These are phyloP conservation scores for Lasiosphaeria miniovina DNA, from an alignment of 495 filamentous ascomycete species.

Conservation along the genomic window DNA sequence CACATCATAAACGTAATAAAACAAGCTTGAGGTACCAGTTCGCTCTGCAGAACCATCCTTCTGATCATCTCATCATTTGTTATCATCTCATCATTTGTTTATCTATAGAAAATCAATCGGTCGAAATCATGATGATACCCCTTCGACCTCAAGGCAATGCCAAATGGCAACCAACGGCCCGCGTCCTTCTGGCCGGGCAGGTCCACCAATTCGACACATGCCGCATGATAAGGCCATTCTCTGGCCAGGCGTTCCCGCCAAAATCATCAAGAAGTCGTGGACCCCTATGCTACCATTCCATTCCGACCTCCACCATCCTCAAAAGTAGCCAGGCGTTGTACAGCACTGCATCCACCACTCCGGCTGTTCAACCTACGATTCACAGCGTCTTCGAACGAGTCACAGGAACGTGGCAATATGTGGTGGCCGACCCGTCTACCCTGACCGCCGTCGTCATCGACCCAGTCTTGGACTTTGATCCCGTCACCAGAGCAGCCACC, in stretches of 20 bases:
- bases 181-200: not conserved
- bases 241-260: not conserved
- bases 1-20: not conserved
- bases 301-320: not conserved
- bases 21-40: not conserved
- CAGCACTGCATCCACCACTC: constrained; percentile 1
- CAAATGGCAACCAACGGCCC: not conserved
- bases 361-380: constrained; percentile 20
- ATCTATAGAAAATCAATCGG: not conserved
- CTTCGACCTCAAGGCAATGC: not conserved
- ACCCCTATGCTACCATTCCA: not conserved
- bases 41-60: too few species aligned
- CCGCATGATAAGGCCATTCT: not conserved
- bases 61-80: not conserved
- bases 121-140: not conserved
- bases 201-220: not conserved
- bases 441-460: constrained; percentile 54
- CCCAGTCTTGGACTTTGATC: constrained; percentile 56
- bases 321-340: not conserved
- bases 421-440: constrained; percentile 52
- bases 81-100: not conserved
- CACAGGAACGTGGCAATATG: constrained; percentile 57
- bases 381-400: constrained; percentile 30
- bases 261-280: not conserved
- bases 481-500: constrained; percentile 38